Conservation (phyloP, 768 basidiomycete species). For the Suillus alpinus region DNA sequence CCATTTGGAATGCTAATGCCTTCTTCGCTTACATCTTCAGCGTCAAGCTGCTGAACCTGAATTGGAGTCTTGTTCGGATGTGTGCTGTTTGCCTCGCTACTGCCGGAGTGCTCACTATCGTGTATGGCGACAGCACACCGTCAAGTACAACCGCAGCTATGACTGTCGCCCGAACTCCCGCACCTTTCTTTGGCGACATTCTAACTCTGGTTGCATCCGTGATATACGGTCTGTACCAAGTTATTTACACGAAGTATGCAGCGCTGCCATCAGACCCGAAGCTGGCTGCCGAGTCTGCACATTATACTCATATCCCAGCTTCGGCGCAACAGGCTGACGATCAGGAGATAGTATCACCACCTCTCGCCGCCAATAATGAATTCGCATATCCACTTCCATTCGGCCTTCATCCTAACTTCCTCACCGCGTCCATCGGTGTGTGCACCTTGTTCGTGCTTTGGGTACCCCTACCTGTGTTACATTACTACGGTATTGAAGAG, state of each 20-base stretch:
- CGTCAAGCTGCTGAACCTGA: slow-evolving; percentile 62
- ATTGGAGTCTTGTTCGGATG: slow-evolving; percentile 63
- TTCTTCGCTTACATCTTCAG: slow-evolving; percentile 90
- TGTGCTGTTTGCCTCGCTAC: slow-evolving; percentile 79
- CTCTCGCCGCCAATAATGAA: slow-evolving; percentile 24
- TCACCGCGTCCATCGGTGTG: slow-evolving; percentile 79
- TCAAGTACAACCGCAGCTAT: slow-evolving; percentile 4
- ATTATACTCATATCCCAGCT: slow-evolving; percentile 45
- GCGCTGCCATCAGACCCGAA: slow-evolving; percentile 69
- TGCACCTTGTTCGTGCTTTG: slow-evolving; percentile 72
- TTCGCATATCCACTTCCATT: slow-evolving; percentile 66
- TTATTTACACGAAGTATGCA: slow-evolving; percentile 78
- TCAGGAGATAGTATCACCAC: slow-evolving; percentile 14
- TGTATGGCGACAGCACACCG: slow-evolving; percentile 67
- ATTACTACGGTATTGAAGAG: slow-evolving; percentile 59
- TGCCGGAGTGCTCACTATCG: slow-evolving; percentile 73
- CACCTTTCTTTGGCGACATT: slow-evolving; percentile 70
- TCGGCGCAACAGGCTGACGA: slow-evolving; percentile 31
- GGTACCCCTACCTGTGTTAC: slow-evolving; percentile 75
- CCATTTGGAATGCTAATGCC: slow-evolving; percentile 85
- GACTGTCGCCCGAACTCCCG: slow-evolving; percentile 25
- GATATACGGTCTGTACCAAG: slow-evolving; percentile 76
- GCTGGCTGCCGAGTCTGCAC: slow-evolving; percentile 32
- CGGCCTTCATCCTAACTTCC: slow-evolving; percentile 78
- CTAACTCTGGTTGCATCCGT: slow-evolving; percentile 72